Evolutionary conservation across 106 monocot genomes (phyloP), one percentile per base, ranked within the genome.

Genomic region (Platanthera guangdongensis): DNA sequence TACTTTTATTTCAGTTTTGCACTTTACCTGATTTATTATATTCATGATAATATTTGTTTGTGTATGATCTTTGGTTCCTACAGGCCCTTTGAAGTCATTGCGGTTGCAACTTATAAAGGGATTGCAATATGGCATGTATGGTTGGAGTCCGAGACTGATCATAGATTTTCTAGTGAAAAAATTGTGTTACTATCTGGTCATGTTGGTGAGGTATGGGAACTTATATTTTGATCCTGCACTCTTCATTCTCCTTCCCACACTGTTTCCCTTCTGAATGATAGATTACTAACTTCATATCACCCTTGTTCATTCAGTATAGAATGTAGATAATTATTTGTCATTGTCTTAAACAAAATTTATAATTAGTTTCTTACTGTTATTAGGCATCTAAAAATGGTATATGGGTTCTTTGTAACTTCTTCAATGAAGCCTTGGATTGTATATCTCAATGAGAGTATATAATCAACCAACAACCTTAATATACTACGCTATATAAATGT

Each of bases 91-190:
- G 97, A 97, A 65, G 76, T 91, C 30, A 86, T 97, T 80, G 89
- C 91, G 51, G 86, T 97, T 85, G 89, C 97, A 70, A 89, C 89
- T 60, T 91, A 80, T 82, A 97, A 91, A 72, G 91, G 93, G 8
- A 94, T 97, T 75, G 87, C 86, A 71, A 91, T 97, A 80, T 97
- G 97, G 97, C 86, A 97, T 81, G 71, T 94, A 76, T 87, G 84
- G 15, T 71, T 91, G 77, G 85, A 78, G 30, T 52, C 80, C 52
- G 91, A 86, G 9, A 84, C 83, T 48, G 84, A 91, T 83, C 86
- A 89, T 76, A 85, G 82, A 68, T 81, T 84, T 74, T 87, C 91
- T 52, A 87, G 80, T 46, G 82, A 94, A 47, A 97, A 88, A 72
- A 82, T 94, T 55, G 91, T 88, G 9, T 52, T 92, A 71, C 88